Base-by-base conservation (phyloP, 495 filamentous ascomycete genomes). In the Neurospora africana region DNA sequence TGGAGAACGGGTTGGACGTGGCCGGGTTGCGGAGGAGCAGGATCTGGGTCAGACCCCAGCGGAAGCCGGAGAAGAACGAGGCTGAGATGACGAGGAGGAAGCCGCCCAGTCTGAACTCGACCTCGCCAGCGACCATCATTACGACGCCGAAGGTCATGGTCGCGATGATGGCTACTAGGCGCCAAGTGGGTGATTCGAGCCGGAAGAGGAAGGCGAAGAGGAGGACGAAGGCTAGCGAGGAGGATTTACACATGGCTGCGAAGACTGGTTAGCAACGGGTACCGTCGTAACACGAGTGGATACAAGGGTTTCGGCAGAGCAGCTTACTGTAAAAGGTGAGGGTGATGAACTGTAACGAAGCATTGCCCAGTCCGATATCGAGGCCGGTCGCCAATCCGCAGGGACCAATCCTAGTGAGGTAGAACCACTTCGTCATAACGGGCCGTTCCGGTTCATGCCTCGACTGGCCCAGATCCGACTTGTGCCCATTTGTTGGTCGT, bases 91-190 rank as follows among this genome's bases (percentile, higher is more conserved):
- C 90, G 65, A 99, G 89, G 37, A 93, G 78, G 81, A 99, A 98
- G 10, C 96, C 96, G 41, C 94, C 87, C 0, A 90, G 84, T 74
- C 93, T 88, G 86, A 99, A 99, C 40, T 91, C 90, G n/a, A 94
- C 88, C 82, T 99, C 95, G 33, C 94, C 94, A 3, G 94, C 92
- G 4, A 99, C 96, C 96, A 99, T 99, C 94, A 98, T 97, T 74
- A 98, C 87, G 33, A 99, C 96, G 70, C 96, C 96, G 3, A 89
- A 76, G 1, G 94, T 99, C 96, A 99, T 98, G 73, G 92, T 90
- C 68, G 88, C 86, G 73, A 99, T 98, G 74, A 99, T 93, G 41
- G 87, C 81, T 30, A 97, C 91, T 27, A 99, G 87, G 74, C 90
- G 91, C 83, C 92, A 89, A 0, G 94, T 97, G 0, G 93, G 93